Base-by-base conservation (phyloP, 148 eudicot species). In the Chenopodium berlandieri region DNA sequence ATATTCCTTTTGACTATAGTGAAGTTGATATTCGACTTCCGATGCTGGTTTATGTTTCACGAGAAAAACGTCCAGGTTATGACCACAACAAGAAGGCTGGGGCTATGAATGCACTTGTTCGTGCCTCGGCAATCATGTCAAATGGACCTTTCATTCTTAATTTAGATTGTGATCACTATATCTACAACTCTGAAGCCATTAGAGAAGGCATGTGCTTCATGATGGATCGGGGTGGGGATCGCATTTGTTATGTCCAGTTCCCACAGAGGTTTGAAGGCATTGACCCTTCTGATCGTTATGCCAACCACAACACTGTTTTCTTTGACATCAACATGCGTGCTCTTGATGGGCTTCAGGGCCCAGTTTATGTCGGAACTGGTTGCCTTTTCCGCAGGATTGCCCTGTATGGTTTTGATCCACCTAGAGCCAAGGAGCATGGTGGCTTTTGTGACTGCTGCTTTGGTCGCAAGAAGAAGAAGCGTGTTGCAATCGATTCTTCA, bases 51-150 rank as follows among this genome's bases (percentile, higher is more conserved):
- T 95, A 95, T 68, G 94, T 95, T 56, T 95, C 98, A 27, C 96
- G 98, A 73, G 98, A 95, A 84, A 95, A 95, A 81, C 97, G 98
- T 40, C 94, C 98, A 8, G 98, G 98, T 7, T 93, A 95, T 50
- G 98, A 95, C 81, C 98, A 95, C 90, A 95, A 95, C 89, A 95
- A 95, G 90, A 95, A 95, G 81, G 98, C 98, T 0, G 98, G 98
- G 2, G 98, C 98, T 73, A 93, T 95, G 98, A 95, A 95, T 73
- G 97, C 98, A 9, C 81, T 95, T 73, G 98, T 95, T 82, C 94
- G 98, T n/a, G 93, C 97, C 56, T 95, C 98, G 0, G 98, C 98
- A 48, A 85, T 95, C 88, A 90, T 95, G 97, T 95, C 98, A 37
- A 95, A 95, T 23, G 98, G 98, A 4, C 91, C 98, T 69, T 95